Evolutionary conservation across 148 eudicot species (phyloP), one percentile per base, ranked within the genome.

Genomic region (Heliamphora exappendiculata): DNA sequence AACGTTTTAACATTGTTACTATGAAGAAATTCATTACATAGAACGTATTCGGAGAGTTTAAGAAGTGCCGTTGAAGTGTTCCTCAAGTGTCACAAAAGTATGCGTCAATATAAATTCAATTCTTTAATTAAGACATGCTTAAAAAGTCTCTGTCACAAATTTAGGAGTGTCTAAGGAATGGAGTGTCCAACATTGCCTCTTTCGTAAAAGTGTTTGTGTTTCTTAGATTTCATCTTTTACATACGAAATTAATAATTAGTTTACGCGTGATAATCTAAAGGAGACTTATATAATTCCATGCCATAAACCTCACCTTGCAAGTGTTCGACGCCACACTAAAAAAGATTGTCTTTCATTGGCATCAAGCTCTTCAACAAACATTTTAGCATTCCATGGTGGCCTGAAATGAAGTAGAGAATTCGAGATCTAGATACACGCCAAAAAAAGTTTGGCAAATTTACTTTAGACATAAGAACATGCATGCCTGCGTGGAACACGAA

Each of bases 401-500:
- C 98, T 92, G 85, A 64, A 83, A 60, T 72, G 17, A 73, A 65
- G 74, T 0, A 76, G 37, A 81, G 65, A 57, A 63, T n/a, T 67
- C 26, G 47, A 57, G 51, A 55, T 67, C 62, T 50, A 69, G 16
- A 44, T 12, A 33, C 47, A 37, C 20, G 50, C 13, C 50, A 74
- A 26, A 7, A 59, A 28, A 74, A 67, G 55, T 8, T 39, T 10
- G 17, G 42, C n/a, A 74, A 20, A 70, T 37, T 50, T 16, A n/a
- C 22, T 28, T 14, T 13, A 33, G 20, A 41, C 0, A 22, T 26
- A 26, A 31, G 34, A 79, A 60, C 67, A 76, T 28, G 44, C 76
- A 85, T 79, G 73, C 98, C 98, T 92, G 77, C 97, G 93, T 77
- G 99, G 99, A 80, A 95, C 93, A 65, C 93, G 89, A 62, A 95